Conservation (phyloP, 1,139 yeast species). For the Blastobotrys serpentis region DNA sequence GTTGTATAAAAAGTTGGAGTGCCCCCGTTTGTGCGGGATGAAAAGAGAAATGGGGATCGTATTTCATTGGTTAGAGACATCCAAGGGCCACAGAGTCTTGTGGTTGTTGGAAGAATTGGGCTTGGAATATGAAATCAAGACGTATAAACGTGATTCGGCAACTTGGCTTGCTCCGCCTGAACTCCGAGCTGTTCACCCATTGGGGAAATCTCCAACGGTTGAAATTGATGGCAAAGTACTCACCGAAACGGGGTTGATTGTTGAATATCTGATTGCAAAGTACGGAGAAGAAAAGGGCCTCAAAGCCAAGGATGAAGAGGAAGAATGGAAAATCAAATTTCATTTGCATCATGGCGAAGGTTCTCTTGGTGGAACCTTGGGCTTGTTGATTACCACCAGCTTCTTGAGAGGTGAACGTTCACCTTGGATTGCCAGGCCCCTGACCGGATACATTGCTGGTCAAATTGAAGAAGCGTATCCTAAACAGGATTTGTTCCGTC, state of each 20-base stretch:
- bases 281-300: conserved; percentile 47
- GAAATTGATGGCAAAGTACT: conserved; percentile 47
- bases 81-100: conserved; percentile 52
- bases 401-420: conserved; percentile 40
- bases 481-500: conserved; percentile 24
- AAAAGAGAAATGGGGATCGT: not conserved
- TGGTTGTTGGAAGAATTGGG: conserved; percentile 55
- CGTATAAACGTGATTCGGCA: conserved; percentile 45
- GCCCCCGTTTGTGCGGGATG: no score
- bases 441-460: conserved; percentile 44
- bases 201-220: conserved; percentile 55
- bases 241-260: conserved; percentile 43
- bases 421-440: conserved; percentile 47
- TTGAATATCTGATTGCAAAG: conserved; percentile 58
- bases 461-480: conserved; percentile 41
- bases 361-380: conserved; percentile 48
- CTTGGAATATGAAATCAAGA: conserved; percentile 49
- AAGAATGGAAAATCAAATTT: conserved; percentile 45
- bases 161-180: conserved; percentile 42
- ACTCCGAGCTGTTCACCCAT: conserved; percentile 51
- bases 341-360: conserved; percentile 56
- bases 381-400: conserved; percentile 44
- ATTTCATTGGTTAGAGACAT: conserved; percentile 48
- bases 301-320: conserved; percentile 30
- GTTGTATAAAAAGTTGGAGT: no score